These are phyloP conservation scores for Lipomyces yamanashiensis DNA, from an alignment of 805 yeast species.

Conservation along the genomic window DNA sequence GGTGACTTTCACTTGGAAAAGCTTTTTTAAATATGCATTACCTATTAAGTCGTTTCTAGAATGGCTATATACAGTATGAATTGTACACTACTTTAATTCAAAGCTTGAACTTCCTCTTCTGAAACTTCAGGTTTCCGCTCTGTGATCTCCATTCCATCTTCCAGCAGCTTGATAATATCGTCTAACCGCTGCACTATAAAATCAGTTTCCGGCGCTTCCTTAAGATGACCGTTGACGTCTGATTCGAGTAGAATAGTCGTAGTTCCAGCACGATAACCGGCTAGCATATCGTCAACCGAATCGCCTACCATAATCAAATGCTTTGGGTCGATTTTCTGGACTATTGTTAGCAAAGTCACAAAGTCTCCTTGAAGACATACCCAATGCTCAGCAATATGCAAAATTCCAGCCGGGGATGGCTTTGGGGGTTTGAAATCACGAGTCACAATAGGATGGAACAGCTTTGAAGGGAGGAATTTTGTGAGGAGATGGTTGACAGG, in stretches of 20 bases:
- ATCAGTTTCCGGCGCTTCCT: constrained; percentile 45
- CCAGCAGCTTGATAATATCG: constrained; percentile 29
- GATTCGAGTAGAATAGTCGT: constrained; percentile 59
- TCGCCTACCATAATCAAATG: constrained; percentile 73
- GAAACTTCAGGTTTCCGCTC: constrained; percentile 19
- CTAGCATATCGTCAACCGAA: constrained; percentile 68
- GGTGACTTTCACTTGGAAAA: constrained; percentile 57
- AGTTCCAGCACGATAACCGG: constrained; percentile 68
- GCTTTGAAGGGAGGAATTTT: constrained; percentile 50
- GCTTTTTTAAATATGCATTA: constrained; percentile 13
- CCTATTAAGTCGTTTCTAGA: neutral
- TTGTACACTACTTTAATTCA: constrained; percentile 13
- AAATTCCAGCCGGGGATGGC: constrained; percentile 67
- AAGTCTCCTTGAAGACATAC: constrained; percentile 25
- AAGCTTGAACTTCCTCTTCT: constrained; percentile 17
- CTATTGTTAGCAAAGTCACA: neutral
- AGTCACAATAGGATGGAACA: constrained; percentile 61
- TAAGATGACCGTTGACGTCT: constrained; percentile 54
- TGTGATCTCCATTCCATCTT: constrained; percentile 30
- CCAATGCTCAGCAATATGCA: constrained; percentile 60
- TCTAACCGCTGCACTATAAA: constrained; percentile 31
- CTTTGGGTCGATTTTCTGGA: constrained; percentile 47
- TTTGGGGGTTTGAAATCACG: constrained; percentile 70
- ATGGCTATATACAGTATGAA: neutral
- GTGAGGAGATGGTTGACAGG: constrained; percentile 61